phyloP scores from a whole-genome alignment of 768 basidiomycete species.

The Termitomyces titanicus region DNA sequence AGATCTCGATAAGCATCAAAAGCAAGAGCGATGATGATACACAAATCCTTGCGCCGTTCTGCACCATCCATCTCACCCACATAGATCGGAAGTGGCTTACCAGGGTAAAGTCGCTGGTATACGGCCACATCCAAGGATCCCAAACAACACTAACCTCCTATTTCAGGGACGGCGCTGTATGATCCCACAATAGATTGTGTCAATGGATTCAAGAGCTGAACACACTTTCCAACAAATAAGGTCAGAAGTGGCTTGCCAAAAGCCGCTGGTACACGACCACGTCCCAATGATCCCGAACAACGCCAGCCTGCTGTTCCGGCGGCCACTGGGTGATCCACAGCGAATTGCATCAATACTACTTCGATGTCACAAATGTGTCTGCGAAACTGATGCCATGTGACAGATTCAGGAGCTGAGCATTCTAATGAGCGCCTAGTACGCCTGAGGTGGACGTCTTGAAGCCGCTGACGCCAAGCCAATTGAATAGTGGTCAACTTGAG shows the following conservation, averaged over 20 bases:
- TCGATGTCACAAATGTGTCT: not conserved
- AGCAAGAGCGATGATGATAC: not conserved
- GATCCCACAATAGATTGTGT: not conserved
- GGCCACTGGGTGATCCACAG: not conserved
- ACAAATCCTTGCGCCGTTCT: not conserved
- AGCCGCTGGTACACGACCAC: not conserved
- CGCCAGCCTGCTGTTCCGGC: not conserved
- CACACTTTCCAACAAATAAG: no score
- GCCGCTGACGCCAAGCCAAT: not conserved
- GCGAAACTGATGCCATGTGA: slow-evolving; percentile 3
- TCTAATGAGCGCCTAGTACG: not conserved
- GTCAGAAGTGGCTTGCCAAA: not conserved
- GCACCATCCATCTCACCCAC: not conserved
- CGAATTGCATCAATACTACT: not conserved
- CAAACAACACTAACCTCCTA: not conserved
- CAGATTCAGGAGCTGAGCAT: not conserved
- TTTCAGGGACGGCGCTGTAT: not conserved
- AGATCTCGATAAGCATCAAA: not conserved
- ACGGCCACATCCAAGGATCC: not conserved
- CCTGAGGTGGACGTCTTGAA: not conserved
- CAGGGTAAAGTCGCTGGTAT: not conserved
- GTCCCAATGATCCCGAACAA: slow-evolving; percentile 2
- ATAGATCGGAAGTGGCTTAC: not conserved
- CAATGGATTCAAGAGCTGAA: no score
- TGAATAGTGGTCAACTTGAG: not conserved